A percentile compares a stretch with the other conserved stretches of the same genome.
Conservation (phyloP, 2,329 filamentous ascomycete species). For the Dothiorella sarmentorum region DNA sequence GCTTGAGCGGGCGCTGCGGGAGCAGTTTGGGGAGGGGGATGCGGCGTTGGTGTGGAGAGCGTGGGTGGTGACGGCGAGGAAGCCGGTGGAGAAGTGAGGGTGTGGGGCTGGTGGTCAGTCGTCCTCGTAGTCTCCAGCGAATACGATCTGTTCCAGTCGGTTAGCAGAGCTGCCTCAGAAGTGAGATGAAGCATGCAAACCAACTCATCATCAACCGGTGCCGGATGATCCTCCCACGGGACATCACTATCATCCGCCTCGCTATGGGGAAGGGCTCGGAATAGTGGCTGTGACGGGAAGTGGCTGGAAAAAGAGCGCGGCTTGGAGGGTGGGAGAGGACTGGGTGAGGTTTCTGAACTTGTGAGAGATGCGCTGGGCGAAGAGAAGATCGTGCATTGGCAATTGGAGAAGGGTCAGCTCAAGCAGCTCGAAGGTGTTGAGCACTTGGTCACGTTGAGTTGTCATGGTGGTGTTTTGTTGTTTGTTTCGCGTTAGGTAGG, state of each 20-base stretch:
- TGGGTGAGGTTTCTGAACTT: background rate
- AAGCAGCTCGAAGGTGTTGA: conserved; percentile 1
- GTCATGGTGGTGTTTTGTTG: background rate
- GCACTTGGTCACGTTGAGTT: background rate
- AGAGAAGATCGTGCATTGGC: background rate
- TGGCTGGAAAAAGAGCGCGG: background rate
- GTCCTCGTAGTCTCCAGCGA: background rate
- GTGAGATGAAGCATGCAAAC: no score
- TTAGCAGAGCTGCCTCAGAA: background rate
- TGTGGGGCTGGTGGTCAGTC: no score
- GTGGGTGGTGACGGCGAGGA: conserved; percentile 1
- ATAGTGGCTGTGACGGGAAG: background rate
- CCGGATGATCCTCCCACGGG: no score
- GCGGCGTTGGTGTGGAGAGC: background rate
- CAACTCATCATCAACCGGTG: no score
- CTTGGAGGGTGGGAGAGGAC: background rate
- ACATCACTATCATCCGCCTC: no score
- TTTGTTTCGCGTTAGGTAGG: no score
- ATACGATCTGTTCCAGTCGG: background rate
- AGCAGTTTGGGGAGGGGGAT: conserved; percentile 8
- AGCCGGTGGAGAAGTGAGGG: background rate
- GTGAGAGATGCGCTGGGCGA: background rate
- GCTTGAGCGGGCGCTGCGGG: conserved; percentile 1
- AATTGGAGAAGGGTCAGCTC: conserved; percentile 4
- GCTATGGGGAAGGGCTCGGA: background rate